Evolutionary conservation across 495 filamentous ascomycete species (phyloP).

Genomic region (Pseudoneurospora amorphoporcata): DNA sequence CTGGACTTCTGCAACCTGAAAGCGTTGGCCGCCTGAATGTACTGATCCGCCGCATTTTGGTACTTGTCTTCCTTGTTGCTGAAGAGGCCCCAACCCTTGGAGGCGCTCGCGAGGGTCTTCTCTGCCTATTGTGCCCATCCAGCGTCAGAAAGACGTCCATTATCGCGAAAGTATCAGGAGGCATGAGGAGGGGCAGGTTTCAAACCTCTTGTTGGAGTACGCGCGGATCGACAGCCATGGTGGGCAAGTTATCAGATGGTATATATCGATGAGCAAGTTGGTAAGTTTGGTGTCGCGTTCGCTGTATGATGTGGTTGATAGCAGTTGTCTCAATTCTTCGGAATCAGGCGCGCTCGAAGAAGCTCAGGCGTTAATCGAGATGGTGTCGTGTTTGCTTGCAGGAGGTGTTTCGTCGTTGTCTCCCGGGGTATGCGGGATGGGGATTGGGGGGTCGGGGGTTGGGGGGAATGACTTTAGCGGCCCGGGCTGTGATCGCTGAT

Average conservation of each 20-base stretch:
- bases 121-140: slow-evolving; percentile 51
- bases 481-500: background rate
- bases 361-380: background rate
- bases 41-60: slow-evolving; percentile 72
- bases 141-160: slow-evolving; percentile 15
- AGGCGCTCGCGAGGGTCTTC: slow-evolving; percentile 57
- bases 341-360: background rate
- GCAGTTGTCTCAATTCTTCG: background rate
- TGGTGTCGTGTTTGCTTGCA: background rate
- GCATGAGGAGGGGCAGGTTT: slow-evolving; percentile 13
- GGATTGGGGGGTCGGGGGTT: background rate
- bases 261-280: background rate
- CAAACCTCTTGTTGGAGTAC: slow-evolving; percentile 36
- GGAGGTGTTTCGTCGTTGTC: background rate
- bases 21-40: slow-evolving; percentile 70
- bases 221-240: slow-evolving; percentile 38
- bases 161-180: slow-evolving; percentile 5
- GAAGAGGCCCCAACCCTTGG: slow-evolving; percentile 64
- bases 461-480: background rate
- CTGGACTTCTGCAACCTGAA: slow-evolving; percentile 66
- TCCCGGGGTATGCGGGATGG: background rate
- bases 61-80: slow-evolving; percentile 70
- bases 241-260: slow-evolving; percentile 8
- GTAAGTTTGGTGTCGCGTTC: background rate
- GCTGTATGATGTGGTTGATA: background rate